Evolutionary conservation across 2,329 filamentous ascomycete species (phyloP).

Genomic region (Aspergillus piperis): DNA sequence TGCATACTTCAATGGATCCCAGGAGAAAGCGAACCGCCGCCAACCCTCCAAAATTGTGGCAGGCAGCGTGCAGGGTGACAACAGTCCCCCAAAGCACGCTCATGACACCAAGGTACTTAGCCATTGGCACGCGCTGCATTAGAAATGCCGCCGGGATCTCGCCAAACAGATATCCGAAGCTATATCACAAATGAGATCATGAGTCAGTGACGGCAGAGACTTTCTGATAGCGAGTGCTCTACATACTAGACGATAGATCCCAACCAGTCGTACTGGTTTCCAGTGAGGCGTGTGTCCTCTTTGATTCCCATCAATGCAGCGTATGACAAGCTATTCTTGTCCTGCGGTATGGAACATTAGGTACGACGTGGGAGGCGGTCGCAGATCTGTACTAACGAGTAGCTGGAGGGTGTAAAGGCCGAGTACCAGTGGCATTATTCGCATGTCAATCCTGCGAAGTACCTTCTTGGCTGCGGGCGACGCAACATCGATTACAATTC

Average conservation of each 20-base stretch:
- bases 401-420: not conserved
- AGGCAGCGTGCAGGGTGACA: conserved; percentile 4
- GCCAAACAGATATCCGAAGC: conserved; percentile 4
- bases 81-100: conserved; percentile 8
- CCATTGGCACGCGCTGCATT: conserved; percentile 5
- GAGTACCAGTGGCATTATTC: conserved; percentile 5
- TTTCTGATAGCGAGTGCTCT: not conserved
- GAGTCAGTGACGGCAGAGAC: not conserved
- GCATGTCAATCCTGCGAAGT: conserved; percentile 1
- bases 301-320: conserved; percentile 8
- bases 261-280: conserved; percentile 2
- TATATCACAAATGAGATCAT: not conserved
- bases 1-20: conserved; percentile 5
- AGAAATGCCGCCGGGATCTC: conserved; percentile 9
- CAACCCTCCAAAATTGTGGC: not conserved
- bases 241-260: conserved; percentile 6
- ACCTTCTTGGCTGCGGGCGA: conserved; percentile 5
- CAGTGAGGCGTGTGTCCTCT: not conserved
- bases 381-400: not conserved
- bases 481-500: not conserved
- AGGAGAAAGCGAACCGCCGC: conserved; percentile 6
- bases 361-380: too few relatives aligned
- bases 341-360: not conserved
- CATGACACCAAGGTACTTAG: conserved; percentile 6
- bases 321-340: conserved; percentile 9